phyloP scores from a whole-genome alignment of 2,329 filamentous ascomycete species.

The Claviceps sp. region DNA sequence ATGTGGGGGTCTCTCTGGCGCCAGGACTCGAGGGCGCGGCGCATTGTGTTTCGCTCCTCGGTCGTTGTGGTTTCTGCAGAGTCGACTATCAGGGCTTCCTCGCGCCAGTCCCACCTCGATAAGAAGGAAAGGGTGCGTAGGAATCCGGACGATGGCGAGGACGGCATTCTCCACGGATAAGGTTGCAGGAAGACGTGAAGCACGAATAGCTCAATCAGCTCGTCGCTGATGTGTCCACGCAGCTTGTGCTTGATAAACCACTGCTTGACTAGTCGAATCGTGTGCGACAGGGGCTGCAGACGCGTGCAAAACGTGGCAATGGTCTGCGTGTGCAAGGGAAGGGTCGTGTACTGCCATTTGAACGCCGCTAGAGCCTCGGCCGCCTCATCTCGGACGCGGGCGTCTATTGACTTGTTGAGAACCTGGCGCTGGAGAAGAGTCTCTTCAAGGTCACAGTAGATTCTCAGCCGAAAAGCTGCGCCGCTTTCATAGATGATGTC shows the following conservation, averaged over 20 bases:
- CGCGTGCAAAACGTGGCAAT: conserved; percentile 70
- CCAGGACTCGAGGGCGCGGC: conserved; percentile 68
- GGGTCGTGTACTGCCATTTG: conserved; percentile 56
- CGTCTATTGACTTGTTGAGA: conserved; percentile 57
- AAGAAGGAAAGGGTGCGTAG: conserved; percentile 68
- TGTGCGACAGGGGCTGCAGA: conserved; percentile 64
- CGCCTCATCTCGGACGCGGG: conserved; percentile 52
- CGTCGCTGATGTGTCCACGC: conserved; percentile 58
- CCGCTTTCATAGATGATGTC: conserved; percentile 65
- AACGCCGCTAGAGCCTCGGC: conserved; percentile 56
- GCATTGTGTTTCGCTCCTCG: conserved; percentile 48
- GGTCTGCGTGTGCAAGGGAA: conserved; percentile 70
- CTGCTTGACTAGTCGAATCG: conserved; percentile 72
- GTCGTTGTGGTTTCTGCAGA: conserved; percentile 46
- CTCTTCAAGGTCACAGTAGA: conserved; percentile 81
- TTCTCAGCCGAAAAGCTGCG: conserved; percentile 68
- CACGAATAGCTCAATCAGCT: conserved; percentile 74
- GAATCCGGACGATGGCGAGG: conserved; percentile 67
- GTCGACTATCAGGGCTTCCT: conserved; percentile 70
- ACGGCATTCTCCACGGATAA: conserved; percentile 67
- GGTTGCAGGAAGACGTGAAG: conserved; percentile 68
- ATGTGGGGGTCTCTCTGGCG: conserved; percentile 77
- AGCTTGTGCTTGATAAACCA: conserved; percentile 86
- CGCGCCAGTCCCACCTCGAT: conserved; percentile 83
- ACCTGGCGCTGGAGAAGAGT: conserved; percentile 65